Conservation (phyloP, 768 basidiomycete genomes). For the Ephemerocybe angulata region DNA sequence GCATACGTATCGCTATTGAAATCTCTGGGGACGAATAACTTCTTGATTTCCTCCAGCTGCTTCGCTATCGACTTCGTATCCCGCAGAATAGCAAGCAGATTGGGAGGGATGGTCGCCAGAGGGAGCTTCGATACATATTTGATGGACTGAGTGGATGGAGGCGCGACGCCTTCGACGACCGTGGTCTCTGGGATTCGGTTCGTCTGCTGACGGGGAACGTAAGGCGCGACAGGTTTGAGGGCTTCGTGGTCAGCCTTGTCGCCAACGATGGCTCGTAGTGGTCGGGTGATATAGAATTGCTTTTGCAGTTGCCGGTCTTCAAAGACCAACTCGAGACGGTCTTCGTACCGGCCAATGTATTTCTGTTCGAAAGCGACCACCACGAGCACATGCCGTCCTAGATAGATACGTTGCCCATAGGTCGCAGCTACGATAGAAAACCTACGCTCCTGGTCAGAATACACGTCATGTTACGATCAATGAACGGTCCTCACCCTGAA, state of each 20-base stretch:
- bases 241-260: constrained; percentile 41
- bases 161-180: constrained; percentile 40
- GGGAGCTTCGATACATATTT: constrained; percentile 41
- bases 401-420: constrained; percentile 17
- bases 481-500: too few relatives aligned
- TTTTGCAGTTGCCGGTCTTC: constrained; percentile 40
- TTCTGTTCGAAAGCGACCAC: constrained; percentile 30
- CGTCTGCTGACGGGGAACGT: constrained; percentile 36
- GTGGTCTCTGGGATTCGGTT: constrained; percentile 28
- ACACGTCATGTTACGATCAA: too few relatives aligned
- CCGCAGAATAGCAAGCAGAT: constrained; percentile 28
- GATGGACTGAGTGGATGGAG: constrained; percentile 38
- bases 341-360: constrained; percentile 47
- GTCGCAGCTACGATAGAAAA: constrained; percentile 21
- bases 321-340: constrained; percentile 51
- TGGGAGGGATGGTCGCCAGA: constrained; percentile 34
- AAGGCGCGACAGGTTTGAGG: constrained; percentile 44
- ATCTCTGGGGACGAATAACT: constrained; percentile 36
- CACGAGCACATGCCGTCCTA: constrained; percentile 23
- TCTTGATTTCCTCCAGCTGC: constrained; percentile 27
- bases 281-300: constrained; percentile 47
- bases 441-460: constrained; percentile 10
- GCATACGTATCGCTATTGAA: constrained; percentile 40
- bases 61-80: constrained; percentile 24
- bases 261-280: constrained; percentile 44